Evolutionary conservation across 1,284 basidiomycete genomes (phyloP).

Genomic region (Cerrena zonata): DNA sequence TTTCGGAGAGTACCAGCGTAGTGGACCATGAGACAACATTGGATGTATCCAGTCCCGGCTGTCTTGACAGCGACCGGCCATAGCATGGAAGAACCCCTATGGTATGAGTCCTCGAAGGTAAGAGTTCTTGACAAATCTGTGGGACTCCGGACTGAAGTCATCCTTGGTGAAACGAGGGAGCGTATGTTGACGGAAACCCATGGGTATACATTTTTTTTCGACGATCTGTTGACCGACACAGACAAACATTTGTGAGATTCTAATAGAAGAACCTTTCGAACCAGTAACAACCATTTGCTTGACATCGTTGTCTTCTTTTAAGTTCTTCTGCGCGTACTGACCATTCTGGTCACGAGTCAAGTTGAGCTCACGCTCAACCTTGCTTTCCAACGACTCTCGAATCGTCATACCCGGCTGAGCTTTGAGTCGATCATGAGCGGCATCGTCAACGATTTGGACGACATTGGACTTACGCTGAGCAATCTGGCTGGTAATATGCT

Average conservation of each 20-base stretch:
- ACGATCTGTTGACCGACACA: conserved; percentile 98
- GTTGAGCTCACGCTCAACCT: conserved; percentile 89
- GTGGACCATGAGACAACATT: conserved; percentile 91
- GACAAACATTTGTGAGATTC: conserved; percentile 99
- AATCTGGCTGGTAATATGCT: conserved; percentile 80
- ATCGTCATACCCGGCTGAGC: conserved; percentile 96
- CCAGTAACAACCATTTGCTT: conserved; percentile 99
- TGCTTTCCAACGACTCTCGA: conserved; percentile 94
- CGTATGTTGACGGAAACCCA: conserved; percentile 94
- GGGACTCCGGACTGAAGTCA: conserved; percentile 96
- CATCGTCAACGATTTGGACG: conserved; percentile 67
- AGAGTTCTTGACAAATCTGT: conserved; percentile 99
- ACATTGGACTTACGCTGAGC: conserved; percentile 78
- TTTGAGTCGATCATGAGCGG: conserved; percentile 79
- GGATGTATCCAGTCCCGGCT: conserved; percentile 98
- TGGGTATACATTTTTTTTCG: conserved; percentile 96
- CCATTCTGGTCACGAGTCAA: conserved; percentile 93
- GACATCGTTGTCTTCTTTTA: conserved; percentile 99
- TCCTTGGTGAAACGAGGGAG: conserved; percentile 98
- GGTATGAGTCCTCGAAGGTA: conserved; percentile 95
- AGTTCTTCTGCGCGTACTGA: conserved; percentile 88
- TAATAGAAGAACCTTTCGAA: conserved; percentile 98
- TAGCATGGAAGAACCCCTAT: conserved; percentile 99
- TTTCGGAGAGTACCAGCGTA: conserved; percentile 98
- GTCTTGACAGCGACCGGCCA: conserved; percentile 99